A percentile compares a stretch with the other conserved stretches of the same genome.
Evolutionary conservation across 306 rosid genomes (phyloP).

Genomic region (Hylodesmum podocarpum): DNA sequence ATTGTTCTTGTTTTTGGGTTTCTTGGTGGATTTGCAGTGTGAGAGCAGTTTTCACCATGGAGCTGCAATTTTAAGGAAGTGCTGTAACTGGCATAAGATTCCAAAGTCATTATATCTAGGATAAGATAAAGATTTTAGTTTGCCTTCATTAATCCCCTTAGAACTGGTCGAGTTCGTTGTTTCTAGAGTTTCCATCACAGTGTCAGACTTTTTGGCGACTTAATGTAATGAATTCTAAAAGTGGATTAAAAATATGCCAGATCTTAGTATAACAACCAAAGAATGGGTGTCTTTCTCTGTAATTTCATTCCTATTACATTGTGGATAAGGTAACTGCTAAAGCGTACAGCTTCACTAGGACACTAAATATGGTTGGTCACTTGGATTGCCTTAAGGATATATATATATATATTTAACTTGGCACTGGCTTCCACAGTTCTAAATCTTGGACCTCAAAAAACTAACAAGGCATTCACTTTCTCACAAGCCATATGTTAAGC

Average conservation of each 20-base stretch:
- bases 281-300: neutral
- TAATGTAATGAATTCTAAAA: neutral
- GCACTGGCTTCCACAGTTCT: neutral
- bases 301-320: conserved; percentile 4
- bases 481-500: neutral
- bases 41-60: neutral
- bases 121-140: neutral
- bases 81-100: neutral
- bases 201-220: neutral
- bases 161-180: neutral
- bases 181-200: neutral
- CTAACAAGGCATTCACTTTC: neutral
- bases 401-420: neutral
- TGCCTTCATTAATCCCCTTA: neutral
- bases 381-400: conserved; percentile 15
- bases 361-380: neutral
- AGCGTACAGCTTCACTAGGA: neutral
- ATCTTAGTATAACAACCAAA: neutral
- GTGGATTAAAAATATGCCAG: conserved; percentile 14
- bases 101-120: neutral
- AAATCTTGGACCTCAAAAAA: neutral
- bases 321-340: conserved; percentile 13
- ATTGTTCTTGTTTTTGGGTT: neutral
- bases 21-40: neutral
- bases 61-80: neutral